phyloP scores from a whole-genome alignment of 164 flowering plant genomes.

The Berberis thunbergii region DNA sequence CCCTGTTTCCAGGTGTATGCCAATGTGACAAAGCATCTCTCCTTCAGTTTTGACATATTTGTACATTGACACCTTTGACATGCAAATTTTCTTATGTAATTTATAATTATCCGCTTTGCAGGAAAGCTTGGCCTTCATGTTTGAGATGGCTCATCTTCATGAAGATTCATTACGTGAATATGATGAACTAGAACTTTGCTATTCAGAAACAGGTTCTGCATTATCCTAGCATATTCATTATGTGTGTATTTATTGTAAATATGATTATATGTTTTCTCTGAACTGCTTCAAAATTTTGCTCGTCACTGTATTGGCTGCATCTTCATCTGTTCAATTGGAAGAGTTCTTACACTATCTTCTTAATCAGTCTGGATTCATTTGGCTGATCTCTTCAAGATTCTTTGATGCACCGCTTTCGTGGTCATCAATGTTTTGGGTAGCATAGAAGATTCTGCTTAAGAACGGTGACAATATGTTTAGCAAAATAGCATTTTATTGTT shows the following conservation, averaged over 20 bases:
- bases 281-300: neutral
- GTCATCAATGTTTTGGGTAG: too few species aligned
- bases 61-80: neutral
- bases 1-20: too few species aligned
- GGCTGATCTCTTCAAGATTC: too few species aligned
- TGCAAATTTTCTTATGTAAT: neutral
- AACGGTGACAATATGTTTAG: too few species aligned
- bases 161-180: constrained; percentile 97
- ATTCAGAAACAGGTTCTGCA: constrained; percentile 71
- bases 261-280: neutral
- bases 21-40: too few species aligned
- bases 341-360: too few species aligned
- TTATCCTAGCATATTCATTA: neutral
- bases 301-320: neutral
- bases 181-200: constrained; percentile 93
- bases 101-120: constrained; percentile 21
- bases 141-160: constrained; percentile 95
- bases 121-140: constrained; percentile 99
- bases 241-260: neutral
- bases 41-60: too few species aligned
- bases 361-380: too few species aligned
- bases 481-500: too few species aligned
- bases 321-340: too few species aligned
- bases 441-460: too few species aligned
- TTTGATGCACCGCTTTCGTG: too few species aligned